A percentile compares a stretch with the other conserved stretches of the same genome.
These are phyloP conservation scores for Ogataea dorogensis DNA, from an alignment of 805 yeast species.

Conservation along the genomic window DNA sequence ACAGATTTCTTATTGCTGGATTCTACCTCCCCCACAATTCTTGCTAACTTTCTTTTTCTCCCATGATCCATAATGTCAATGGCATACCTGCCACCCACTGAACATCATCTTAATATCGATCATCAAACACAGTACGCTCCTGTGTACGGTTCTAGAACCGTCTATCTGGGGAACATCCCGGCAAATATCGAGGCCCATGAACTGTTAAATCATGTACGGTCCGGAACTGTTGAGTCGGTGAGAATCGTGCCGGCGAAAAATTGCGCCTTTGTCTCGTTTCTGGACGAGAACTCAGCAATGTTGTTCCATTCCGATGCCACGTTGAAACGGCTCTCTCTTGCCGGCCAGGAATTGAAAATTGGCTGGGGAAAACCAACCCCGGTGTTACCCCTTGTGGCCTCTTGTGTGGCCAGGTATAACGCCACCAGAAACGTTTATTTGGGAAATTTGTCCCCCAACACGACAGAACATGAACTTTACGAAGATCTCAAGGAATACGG, in stretches of 20 bases:
- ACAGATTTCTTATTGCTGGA: too few relatives aligned
- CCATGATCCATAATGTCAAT: slow-evolving; percentile 16
- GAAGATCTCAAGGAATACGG: slow-evolving; percentile 75
- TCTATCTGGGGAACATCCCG: slow-evolving; percentile 87
- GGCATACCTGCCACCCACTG: slow-evolving; percentile 18
- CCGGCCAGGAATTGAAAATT: slow-evolving; percentile 76
- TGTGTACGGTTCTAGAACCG: slow-evolving; percentile 63
- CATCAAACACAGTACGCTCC: slow-evolving; percentile 7
- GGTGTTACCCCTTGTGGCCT: slow-evolving; percentile 69
- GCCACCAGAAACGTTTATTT: slow-evolving; percentile 94
- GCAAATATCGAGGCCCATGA: slow-evolving; percentile 76
- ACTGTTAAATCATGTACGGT: slow-evolving; percentile 82
- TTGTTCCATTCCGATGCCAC: slow-evolving; percentile 93
- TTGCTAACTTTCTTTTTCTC: slow-evolving; percentile 11
- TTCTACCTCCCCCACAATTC: slow-evolving; percentile 1
- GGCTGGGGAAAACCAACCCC: slow-evolving; percentile 92
- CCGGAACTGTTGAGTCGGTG: slow-evolving; percentile 83
- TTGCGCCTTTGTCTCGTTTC: slow-evolving; percentile 88
- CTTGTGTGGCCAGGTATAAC: slow-evolving; percentile 76
- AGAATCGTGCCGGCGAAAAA: slow-evolving; percentile 76
- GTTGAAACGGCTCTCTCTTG: slow-evolving; percentile 74
- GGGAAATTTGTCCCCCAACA: slow-evolving; percentile 64
- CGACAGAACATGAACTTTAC: slow-evolving; percentile 63
- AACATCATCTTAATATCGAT: slow-evolving; percentile 8
- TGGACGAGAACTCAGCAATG: slow-evolving; percentile 85